Percentiles rank a stretch among this genome's conserved stretches.
Evolutionary conservation across 768 basidiomycete genomes (phyloP).

Genomic region (Daedaleopsis nitida): DNA sequence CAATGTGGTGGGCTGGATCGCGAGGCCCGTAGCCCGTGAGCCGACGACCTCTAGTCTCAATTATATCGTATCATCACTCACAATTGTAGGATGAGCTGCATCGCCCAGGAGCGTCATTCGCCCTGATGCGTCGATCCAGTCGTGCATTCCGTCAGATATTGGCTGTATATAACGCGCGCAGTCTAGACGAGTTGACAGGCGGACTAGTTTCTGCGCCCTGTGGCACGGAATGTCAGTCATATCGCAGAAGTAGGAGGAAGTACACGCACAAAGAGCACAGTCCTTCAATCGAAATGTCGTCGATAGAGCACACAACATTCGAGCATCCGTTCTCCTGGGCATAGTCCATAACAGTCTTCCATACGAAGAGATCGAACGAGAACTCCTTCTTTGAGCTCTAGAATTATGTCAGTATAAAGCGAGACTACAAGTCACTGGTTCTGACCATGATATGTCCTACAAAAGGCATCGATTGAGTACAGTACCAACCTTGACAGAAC

Average conservation of each 20-base stretch:
- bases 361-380: constrained; percentile 33
- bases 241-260: too few species aligned
- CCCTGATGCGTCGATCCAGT: constrained; percentile 49
- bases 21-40: too few species aligned
- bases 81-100: constrained; percentile 60
- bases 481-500: too few species aligned
- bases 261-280: too few species aligned
- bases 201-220: neutral
- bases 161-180: neutral
- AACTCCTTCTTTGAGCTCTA: constrained; percentile 42
- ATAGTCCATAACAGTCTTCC: constrained; percentile 34
- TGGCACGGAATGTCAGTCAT: too few species aligned
- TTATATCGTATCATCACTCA: too few species aligned
- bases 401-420: neutral
- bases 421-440: neutral
- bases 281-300: too few species aligned
- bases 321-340: constrained; percentile 38
- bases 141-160: neutral
- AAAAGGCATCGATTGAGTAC: neutral
- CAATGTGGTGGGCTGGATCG: constrained; percentile 49
- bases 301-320: constrained; percentile 32
- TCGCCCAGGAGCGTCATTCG: constrained; percentile 58
- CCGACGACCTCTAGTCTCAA: too few species aligned
- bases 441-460: constrained; percentile 28
- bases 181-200: neutral